A percentile compares a stretch with the other conserved stretches of the same genome.
Conservation (phyloP, 495 filamentous ascomycete genomes). For the Aspergillus saccharolyticus region DNA sequence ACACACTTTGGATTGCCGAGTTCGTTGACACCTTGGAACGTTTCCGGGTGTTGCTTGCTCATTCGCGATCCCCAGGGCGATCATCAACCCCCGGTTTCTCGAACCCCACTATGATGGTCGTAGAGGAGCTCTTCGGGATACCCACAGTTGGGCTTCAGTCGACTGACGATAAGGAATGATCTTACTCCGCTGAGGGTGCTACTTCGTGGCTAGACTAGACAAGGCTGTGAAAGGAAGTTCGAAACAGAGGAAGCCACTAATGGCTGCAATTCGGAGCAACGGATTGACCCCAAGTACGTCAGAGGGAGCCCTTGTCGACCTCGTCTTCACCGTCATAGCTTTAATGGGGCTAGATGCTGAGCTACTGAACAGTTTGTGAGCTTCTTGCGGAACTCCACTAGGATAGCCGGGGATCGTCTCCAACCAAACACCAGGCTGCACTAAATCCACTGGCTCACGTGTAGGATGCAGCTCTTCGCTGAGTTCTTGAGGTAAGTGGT, state of each 20-base stretch:
- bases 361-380: background rate
- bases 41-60: background rate
- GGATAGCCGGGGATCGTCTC: background rate
- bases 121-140: background rate
- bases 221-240: background rate
- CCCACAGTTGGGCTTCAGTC: no score
- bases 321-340: background rate
- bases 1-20: background rate
- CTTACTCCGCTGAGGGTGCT: background rate
- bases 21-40: background rate
- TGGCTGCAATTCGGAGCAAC: background rate
- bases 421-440: background rate
- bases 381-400: background rate
- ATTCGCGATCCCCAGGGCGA: background rate
- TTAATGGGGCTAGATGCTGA: background rate
- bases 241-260: background rate
- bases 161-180: no score
- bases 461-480: slow-evolving; percentile 3
- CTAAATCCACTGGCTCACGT: slow-evolving; percentile 3
- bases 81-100: background rate
- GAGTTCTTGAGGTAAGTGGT: background rate
- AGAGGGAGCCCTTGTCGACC: background rate
- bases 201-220: background rate
- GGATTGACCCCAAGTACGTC: background rate
- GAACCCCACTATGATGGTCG: background rate